These are phyloP conservation scores for Seiridium unicorne DNA, from an alignment of 2,329 filamentous ascomycete species.

Conservation along the genomic window DNA sequence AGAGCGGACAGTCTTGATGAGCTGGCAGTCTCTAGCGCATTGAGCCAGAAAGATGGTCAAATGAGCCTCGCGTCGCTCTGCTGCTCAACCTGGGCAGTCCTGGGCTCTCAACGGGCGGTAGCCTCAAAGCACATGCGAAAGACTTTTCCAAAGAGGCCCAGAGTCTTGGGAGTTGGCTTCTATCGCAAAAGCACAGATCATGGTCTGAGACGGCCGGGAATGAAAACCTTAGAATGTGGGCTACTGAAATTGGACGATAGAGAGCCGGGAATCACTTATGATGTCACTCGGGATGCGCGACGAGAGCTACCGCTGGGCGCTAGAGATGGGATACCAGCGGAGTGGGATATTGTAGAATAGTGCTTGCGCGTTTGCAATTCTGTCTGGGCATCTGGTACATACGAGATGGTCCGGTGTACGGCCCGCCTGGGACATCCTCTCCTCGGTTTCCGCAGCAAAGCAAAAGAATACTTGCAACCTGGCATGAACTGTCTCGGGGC, in stretches of 20 bases:
- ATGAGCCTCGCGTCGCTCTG: constrained; percentile 5
- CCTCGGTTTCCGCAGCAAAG: too few relatives aligned
- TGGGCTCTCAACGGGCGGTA: neutral
- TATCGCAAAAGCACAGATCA: neutral
- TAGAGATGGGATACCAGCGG: neutral
- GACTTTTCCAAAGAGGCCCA: neutral
- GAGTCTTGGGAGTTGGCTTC: neutral
- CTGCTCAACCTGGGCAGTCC: neutral
- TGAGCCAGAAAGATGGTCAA: constrained; percentile 5
- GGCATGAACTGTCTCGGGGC: neutral
- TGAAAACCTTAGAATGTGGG: constrained; percentile 1
- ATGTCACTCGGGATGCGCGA: neutral
- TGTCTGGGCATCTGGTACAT: too few relatives aligned
- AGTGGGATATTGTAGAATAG: too few relatives aligned
- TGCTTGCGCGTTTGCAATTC: neutral
- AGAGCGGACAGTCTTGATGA: constrained; percentile 11
- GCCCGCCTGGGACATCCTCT: neutral
- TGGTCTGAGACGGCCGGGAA: neutral
- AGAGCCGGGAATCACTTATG: neutral
- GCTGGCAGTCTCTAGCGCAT: constrained; percentile 15
- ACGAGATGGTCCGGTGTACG: neutral
- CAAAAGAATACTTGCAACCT: neutral
- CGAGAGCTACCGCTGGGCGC: neutral
- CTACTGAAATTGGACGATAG: neutral
- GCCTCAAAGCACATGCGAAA: neutral